Base-by-base conservation (phyloP, 2,329 filamentous ascomycete genomes). In the Emericellopsis atlantica region DNA sequence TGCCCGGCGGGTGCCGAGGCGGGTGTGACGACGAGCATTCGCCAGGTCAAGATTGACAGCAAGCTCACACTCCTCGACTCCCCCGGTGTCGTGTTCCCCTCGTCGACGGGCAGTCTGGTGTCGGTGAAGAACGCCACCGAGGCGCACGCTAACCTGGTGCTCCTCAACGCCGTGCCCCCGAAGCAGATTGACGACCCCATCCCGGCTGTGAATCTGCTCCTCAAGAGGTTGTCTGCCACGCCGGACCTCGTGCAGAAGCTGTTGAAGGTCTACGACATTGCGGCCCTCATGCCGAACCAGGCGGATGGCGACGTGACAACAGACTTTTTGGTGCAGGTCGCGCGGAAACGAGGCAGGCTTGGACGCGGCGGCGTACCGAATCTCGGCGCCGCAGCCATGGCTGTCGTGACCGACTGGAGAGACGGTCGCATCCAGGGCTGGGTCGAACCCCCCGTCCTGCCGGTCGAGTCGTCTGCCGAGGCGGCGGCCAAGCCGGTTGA, bases 331-430 rank as follows among this genome's bases (percentile, higher is more conserved):
- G 79, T 96, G 41, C 90, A 98, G 59, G 90, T 98, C 11, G 92
- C 92, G 5, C 77, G 92, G 53, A 95, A 95, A 69, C 76, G 92
- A 45, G 92, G 92, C 40, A 73, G 92, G 43, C 70, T 98, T 14
- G 87, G 90, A 39, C 82, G 84, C 50, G 89, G 90, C 16, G 92
- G 92, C 46, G 74, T 96, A 14, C 92, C 92, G 35, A 98, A 96
- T 61, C 62, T 96, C 44, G 72, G 79, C 49, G 80, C 84, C 41
- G 90, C 92, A 7, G 92, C 90, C 47, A 90, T 92, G 74, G 83
- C 86, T 1, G 89, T 98, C 42, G 79, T 98, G 43, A 92, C 80
- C n/a, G 92, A 98, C 66, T 94, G 92, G 86, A 77, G 92, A 50
- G 90, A 96, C 58, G 90, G 89, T 22, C 78, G 92, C 40, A 93